Evolutionary conservation across 75 land plant genomes (phyloP).

Genomic region (Adiantum capillusveneris): DNA sequence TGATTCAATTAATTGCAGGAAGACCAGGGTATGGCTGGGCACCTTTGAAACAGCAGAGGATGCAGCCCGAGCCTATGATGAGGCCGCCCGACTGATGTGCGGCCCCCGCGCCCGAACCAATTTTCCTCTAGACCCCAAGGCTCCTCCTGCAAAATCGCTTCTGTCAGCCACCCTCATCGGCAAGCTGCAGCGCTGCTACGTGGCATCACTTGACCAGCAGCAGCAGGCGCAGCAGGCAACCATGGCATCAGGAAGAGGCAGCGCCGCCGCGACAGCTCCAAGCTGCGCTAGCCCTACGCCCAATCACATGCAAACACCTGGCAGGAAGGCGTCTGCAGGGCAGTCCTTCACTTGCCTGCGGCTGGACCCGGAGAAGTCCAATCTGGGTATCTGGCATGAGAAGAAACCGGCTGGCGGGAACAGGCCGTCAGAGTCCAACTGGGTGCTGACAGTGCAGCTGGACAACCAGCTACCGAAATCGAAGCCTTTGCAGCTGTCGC

Average conservation of each 20-base stretch:
- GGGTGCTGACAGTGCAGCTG: conserved; percentile 27
- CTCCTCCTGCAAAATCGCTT: conserved; percentile 13
- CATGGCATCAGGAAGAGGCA: neutral
- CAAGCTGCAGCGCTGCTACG: conserved; percentile 63
- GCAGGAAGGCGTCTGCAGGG: no score
- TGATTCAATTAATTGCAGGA: conserved; percentile 38
- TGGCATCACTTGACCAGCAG: conserved; percentile 6
- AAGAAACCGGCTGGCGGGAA: conserved; percentile 29
- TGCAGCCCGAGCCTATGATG: conserved; percentile 86
- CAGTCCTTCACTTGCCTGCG: conserved; percentile 78
- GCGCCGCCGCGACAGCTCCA: conserved; percentile 1
- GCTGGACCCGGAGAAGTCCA: conserved; percentile 72
- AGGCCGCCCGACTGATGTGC: conserved; percentile 63
- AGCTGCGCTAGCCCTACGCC: no score
- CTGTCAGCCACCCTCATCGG: conserved; percentile 48
- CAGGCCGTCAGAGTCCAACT: conserved; percentile 7
- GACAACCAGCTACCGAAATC: neutral
- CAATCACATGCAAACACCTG: no score
- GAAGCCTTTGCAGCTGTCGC: no score
- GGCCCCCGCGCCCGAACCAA: conserved; percentile 77
- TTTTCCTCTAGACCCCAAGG: conserved; percentile 33
- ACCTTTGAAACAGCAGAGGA: conserved; percentile 75
- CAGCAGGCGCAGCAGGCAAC: neutral
- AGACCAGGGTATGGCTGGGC: conserved; percentile 85
- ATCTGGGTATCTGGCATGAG: conserved; percentile 90